These are phyloP conservation scores for Nematodospora valgi DNA, from an alignment of 805 yeast species.

Conservation along the genomic window DNA sequence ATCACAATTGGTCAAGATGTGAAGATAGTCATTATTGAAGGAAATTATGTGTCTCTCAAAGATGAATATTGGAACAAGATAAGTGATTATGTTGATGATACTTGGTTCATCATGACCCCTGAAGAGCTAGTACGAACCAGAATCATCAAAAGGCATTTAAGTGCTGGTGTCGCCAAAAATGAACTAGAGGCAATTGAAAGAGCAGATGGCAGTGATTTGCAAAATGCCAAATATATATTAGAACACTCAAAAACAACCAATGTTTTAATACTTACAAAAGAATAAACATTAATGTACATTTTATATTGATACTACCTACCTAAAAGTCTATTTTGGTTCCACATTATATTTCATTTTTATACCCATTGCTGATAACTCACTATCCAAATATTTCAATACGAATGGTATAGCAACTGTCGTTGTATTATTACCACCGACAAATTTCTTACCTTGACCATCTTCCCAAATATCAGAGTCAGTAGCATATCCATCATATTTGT, in stretches of 20 bases:
- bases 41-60: constrained; percentile 63
- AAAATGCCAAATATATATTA: constrained; percentile 52
- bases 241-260: constrained; percentile 16
- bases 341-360: constrained; percentile 88
- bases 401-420: constrained; percentile 96
- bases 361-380: constrained; percentile 97
- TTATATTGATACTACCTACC: neutral
- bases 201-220: constrained; percentile 55
- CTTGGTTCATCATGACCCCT: constrained; percentile 52
- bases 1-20: constrained; percentile 43
- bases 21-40: constrained; percentile 67
- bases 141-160: constrained; percentile 63
- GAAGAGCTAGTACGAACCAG: constrained; percentile 47
- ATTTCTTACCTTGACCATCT: constrained; percentile 91
- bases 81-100: constrained; percentile 33
- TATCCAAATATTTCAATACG: constrained; percentile 90
- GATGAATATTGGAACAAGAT: constrained; percentile 60
- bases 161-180: constrained; percentile 48
- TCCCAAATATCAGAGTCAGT: constrained; percentile 87
- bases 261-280: constrained; percentile 12
- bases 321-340: constrained; percentile 47
- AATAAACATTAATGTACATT: neutral
- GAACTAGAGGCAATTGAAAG: constrained; percentile 50
- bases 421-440: constrained; percentile 90
- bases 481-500: constrained; percentile 49